Base-by-base conservation (phyloP, 805 yeast genomes). In the Suhomyces pyralidae region DNA sequence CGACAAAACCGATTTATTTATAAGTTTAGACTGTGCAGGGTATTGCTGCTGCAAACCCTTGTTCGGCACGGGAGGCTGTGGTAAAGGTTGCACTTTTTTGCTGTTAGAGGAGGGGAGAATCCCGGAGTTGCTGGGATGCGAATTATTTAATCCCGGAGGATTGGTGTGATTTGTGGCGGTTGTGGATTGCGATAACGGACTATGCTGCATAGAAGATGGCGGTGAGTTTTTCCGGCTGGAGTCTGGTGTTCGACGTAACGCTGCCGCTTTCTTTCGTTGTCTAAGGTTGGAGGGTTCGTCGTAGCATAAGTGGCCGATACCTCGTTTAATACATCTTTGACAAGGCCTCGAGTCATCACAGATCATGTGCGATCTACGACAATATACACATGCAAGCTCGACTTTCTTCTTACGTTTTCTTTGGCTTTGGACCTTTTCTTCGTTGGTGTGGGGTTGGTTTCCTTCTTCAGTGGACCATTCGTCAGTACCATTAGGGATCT, bases 351-450 rank as follows among this genome's bases (percentile, higher is more conserved):
- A 73, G 42, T 84, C 86, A 66, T 91, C 96, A 70, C 98, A 92
- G 28, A 90, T 88, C 92, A 92, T 89, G 67, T 92, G 98, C 0
- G 97, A 89, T 51, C 98, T 76, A 40, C 97, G 81, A 66, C 97
- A 92, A 64, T 88, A 92, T 1, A 92, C 87, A 70, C 98, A 92
- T 0, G 98, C 96, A 48, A 79, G 73, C 19, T 74, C 80, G 12
- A 80, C 82, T 61, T 84, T 82, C 62, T 80, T 71, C 67, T 77
- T 81, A 50, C 81, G 69, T 46, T 61, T 63, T 51, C 59, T 60
- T 22, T 53, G n/a, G 17, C 58, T 60, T 25, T 53, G n/a, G n/a
- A 56, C 30, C 22, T 50, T 38, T 12, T 26, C 24, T 26, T 32
- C 48, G 10, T 45, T 15, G 34, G 46, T n/a, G 19, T 45, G 14